These are phyloP conservation scores for Backusella tarrabulga DNA, from an alignment of 192 early-diverging fungal genomes.

Conservation along the genomic window DNA sequence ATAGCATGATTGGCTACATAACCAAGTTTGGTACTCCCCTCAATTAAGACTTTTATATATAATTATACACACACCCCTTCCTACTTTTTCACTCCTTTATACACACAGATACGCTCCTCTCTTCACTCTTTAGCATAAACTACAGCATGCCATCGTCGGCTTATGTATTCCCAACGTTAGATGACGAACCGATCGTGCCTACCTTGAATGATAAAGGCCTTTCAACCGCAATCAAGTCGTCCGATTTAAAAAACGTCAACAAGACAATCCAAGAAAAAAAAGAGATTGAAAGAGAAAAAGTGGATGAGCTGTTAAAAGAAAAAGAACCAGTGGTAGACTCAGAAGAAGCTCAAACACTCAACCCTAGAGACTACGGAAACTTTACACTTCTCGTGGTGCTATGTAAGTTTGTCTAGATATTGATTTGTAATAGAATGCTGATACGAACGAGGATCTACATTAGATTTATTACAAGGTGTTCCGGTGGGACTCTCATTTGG, in stretches of 20 bases:
- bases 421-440: not conserved
- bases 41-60: not conserved
- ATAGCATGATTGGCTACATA: not conserved
- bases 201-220: slow-evolving; percentile 73
- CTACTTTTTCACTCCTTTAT: not conserved
- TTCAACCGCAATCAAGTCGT: slow-evolving; percentile 77
- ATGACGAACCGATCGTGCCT: slow-evolving; percentile 74
- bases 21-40: not conserved
- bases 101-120: not conserved
- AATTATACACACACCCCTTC: not conserved
- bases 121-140: slow-evolving; percentile 19
- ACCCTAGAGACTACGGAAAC: slow-evolving; percentile 35
- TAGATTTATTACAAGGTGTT: slow-evolving; percentile 89
- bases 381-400: slow-evolving; percentile 52
- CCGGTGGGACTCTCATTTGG: slow-evolving; percentile 91
- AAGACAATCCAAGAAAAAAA: not conserved
- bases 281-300: slow-evolving; percentile 20
- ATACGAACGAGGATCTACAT: not conserved
- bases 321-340: not conserved
- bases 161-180: slow-evolving; percentile 42
- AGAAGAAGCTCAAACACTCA: slow-evolving; percentile 6
- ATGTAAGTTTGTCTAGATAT: slow-evolving; percentile 39
- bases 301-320: slow-evolving; percentile 1
- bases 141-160: slow-evolving; percentile 41
- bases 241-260: slow-evolving; percentile 25